phyloP scores from a whole-genome alignment of 805 yeast species.

The Wickerhamomyces rabaulensis region DNA sequence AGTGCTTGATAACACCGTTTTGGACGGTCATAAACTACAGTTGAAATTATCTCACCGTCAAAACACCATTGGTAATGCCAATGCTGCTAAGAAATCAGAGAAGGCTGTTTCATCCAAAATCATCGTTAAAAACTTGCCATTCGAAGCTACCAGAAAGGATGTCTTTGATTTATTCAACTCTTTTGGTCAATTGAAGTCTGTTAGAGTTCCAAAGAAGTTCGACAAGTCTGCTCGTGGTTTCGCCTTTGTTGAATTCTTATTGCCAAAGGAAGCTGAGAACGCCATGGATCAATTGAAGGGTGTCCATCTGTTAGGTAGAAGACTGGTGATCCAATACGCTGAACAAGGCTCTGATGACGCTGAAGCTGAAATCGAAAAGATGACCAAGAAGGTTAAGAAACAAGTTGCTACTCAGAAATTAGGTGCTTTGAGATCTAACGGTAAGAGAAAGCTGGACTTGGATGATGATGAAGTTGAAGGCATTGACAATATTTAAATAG shows the following conservation, averaged over 20 bases:
- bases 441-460: slow-evolving; percentile 64
- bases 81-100: slow-evolving; percentile 15
- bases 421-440: slow-evolving; percentile 63
- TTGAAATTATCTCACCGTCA: slow-evolving; percentile 83
- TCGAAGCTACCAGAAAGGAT: slow-evolving; percentile 91
- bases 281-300: slow-evolving; percentile 94
- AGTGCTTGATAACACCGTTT: slow-evolving; percentile 65
- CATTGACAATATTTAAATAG: slow-evolving; percentile 7
- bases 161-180: slow-evolving; percentile 90
- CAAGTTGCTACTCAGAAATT: slow-evolving; percentile 77
- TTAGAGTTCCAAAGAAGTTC: slow-evolving; percentile 93
- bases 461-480: slow-evolving; percentile 39
- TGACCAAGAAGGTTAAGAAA: slow-evolving; percentile 79
- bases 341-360: slow-evolving; percentile 76
- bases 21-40: slow-evolving; percentile 89
- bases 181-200: slow-evolving; percentile 91
- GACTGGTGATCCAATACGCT: slow-evolving; percentile 90
- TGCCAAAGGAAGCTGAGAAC: slow-evolving; percentile 85
- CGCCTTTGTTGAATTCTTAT: slow-evolving; percentile 90
- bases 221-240: slow-evolving; percentile 95
- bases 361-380: slow-evolving; percentile 83
- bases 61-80: slow-evolving; percentile 30
- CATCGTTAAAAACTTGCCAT: slow-evolving; percentile 94
- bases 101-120: slow-evolving; percentile 59
- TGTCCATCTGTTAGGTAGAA: slow-evolving; percentile 93